Evolutionary conservation across 208 protist genomes (phyloP), one percentile per base, ranked within the genome.

Genomic region (Crithidia fasciculata): DNA sequence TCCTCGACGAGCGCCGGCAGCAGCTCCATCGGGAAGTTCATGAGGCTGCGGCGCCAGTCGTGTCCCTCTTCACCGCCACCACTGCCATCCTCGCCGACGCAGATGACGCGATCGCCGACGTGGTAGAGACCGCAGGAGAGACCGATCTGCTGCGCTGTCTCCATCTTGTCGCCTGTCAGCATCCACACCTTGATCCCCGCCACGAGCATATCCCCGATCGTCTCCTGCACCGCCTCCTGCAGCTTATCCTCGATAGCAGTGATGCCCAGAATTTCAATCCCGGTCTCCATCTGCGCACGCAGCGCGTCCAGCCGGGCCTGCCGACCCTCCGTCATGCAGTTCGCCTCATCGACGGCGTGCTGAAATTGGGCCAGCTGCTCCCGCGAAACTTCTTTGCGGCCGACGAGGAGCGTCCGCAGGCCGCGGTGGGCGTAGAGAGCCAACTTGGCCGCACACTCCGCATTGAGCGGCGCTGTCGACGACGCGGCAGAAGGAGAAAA

Each of bases 161-260:
- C 95, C 58, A 96, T 69, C 84, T 99, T 99, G 85, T 99, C 99
- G 41, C 99, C 99, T 28, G 99, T 99, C 49, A 99, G 76, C 97
- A 99, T 99, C 96, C 97, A 99, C 36, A 99, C 85, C 54, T 87
- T 89, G 16, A 99, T 94, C 54, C 87, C 87, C 18, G 96, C 96
- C 28, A 83, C 9, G 5, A 89, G 47, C 59, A 98, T 78, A 62
- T 80, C 79, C 41, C 72, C 53, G 15, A 99, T 94, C 18, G 95
- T 98, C 62, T 89, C 87, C 16, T 92, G 81, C 36, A 99, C 98
- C 54, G 83, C 83, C 5, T 97, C 90, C 85, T 99, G 99, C 41
- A 99, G 81, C 76, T 97, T 97, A 81, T 99, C 98, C 74, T 99
- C 98, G 36, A 99, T 99, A 0, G 96, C 98, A 0, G 97, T 98